Evolutionary conservation across 2,329 filamentous ascomycete genomes (phyloP).

Genomic region (Alternaria arborescens): DNA sequence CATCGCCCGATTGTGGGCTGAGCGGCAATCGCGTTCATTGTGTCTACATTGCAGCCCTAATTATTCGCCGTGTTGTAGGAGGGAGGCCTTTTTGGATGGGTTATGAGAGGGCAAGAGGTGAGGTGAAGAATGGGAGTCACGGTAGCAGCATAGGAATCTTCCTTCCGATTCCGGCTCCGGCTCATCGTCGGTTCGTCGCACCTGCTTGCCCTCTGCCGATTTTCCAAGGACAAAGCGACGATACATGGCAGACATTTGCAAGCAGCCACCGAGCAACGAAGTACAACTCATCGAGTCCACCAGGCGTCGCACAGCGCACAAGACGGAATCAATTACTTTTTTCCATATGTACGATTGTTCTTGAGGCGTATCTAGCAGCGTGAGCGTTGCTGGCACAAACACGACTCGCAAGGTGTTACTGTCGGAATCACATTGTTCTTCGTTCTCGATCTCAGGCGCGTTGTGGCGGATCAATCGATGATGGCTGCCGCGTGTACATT

Average conservation of each 20-base stretch:
- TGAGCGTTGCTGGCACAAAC: too few relatives aligned
- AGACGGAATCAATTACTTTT: not conserved
- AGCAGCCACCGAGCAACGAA: not conserved
- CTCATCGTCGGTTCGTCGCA: constrained; percentile 4
- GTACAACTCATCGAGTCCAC: too few relatives aligned
- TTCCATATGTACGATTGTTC: too few relatives aligned
- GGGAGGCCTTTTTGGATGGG: not conserved
- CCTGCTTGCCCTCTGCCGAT: not conserved
- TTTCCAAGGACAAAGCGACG: not conserved
- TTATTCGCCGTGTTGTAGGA: not conserved
- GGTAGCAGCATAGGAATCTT: not conserved
- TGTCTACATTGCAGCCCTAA: not conserved
- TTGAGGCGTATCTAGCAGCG: too few relatives aligned
- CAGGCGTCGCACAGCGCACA: not conserved
- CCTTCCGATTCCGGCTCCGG: not conserved
- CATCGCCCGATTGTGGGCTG: constrained; percentile 1
- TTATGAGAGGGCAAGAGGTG: not conserved
- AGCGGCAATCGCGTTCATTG: not conserved
- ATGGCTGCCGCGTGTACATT: constrained; percentile 6
- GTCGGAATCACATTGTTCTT: not conserved
- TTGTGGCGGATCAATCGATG: not conserved
- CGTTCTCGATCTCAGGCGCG: not conserved
- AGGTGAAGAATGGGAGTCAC: constrained; percentile 1
- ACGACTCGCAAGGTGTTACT: too few relatives aligned
- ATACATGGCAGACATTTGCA: not conserved